Percentiles rank a stretch among this genome's conserved stretches.
These are phyloP conservation scores for Achaetomium macrosporum DNA, from an alignment of 2,329 filamentous ascomycete genomes.

Conservation along the genomic window DNA sequence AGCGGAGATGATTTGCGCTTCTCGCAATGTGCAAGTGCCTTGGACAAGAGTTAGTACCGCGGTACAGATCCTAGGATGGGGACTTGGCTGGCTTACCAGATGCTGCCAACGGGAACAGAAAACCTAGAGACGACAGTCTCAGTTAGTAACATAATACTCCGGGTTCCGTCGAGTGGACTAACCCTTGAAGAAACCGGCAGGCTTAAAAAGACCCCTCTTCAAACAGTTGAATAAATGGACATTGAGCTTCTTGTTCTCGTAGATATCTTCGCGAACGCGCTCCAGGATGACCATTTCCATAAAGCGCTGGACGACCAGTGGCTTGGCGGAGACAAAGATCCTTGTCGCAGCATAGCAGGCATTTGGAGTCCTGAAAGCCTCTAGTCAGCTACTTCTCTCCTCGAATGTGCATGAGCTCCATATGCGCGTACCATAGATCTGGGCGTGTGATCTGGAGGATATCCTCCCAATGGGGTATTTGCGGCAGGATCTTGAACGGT, in stretches of 20 bases:
- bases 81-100: conserved; percentile 38
- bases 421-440: conserved; percentile 15
- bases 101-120: conserved; percentile 83
- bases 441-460: conserved; percentile 24
- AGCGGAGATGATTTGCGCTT: conserved; percentile 85
- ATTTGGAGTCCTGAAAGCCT: conserved; percentile 55
- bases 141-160: not conserved
- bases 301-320: conserved; percentile 74
- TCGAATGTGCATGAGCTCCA: not conserved
- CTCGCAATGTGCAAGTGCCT: conserved; percentile 80
- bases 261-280: conserved; percentile 87
- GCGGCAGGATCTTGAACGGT: conserved; percentile 93
- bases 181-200: conserved; percentile 90
- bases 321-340: conserved; percentile 84
- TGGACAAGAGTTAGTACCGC: not conserved
- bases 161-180: not conserved
- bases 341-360: conserved; percentile 75
- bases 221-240: conserved; percentile 91
- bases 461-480: conserved; percentile 85
- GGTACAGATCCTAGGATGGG: not conserved
- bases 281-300: conserved; percentile 83
- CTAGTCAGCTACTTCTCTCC: not conserved
- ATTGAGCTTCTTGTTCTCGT: conserved; percentile 90
- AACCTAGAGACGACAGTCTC: conserved; percentile 36
- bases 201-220: conserved; percentile 64